A percentile compares a stretch with the other conserved stretches of the same genome.
Evolutionary conservation across 2,329 filamentous ascomycete genomes (phyloP).

Genomic region (Anthostomella pinea): DNA sequence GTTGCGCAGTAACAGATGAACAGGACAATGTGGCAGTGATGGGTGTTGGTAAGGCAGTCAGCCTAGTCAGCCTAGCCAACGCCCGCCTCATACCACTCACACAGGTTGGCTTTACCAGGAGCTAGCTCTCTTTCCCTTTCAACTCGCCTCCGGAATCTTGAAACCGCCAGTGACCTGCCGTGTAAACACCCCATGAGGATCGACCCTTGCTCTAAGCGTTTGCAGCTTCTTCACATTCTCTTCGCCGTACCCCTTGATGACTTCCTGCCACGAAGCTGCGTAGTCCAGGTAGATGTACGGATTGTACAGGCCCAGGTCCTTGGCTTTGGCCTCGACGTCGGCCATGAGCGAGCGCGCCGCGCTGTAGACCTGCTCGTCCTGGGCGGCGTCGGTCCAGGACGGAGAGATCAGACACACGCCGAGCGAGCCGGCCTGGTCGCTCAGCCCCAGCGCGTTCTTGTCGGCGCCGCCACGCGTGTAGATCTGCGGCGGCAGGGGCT

Average conservation of each 20-base stretch:
- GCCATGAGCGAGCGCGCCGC: constrained; percentile 5
- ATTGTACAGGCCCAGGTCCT: constrained; percentile 14
- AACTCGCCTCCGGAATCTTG: constrained; percentile 11
- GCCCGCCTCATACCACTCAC: too few relatives aligned
- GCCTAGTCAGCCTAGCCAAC: too few relatives aligned
- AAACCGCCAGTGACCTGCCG: constrained; percentile 14
- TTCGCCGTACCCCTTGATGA: constrained; percentile 18
- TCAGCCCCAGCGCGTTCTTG: constrained; percentile 15
- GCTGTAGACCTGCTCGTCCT: constrained; percentile 8
- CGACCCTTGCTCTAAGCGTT: constrained; percentile 8
- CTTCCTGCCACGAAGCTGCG: constrained; percentile 21
- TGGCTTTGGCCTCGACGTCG: constrained; percentile 3
- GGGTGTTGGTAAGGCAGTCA: too few relatives aligned
- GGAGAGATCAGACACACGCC: constrained; percentile 8
- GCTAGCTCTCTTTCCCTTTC: not conserved
- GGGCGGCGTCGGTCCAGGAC: constrained; percentile 3
- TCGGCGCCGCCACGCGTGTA: constrained; percentile 8
- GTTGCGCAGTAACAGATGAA: too few relatives aligned
- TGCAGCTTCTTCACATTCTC: constrained; percentile 14
- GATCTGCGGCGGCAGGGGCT: constrained; percentile 17
- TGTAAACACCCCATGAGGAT: constrained; percentile 17
- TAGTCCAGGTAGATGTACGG: constrained; percentile 22
- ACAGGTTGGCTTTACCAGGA: too few relatives aligned
- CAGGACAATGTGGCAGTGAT: too few relatives aligned
- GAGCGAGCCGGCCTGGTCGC: constrained; percentile 2